These are phyloP conservation scores for Neofusicoccum kwambonambiense DNA, from an alignment of 2,329 filamentous ascomycete genomes.

Conservation along the genomic window DNA sequence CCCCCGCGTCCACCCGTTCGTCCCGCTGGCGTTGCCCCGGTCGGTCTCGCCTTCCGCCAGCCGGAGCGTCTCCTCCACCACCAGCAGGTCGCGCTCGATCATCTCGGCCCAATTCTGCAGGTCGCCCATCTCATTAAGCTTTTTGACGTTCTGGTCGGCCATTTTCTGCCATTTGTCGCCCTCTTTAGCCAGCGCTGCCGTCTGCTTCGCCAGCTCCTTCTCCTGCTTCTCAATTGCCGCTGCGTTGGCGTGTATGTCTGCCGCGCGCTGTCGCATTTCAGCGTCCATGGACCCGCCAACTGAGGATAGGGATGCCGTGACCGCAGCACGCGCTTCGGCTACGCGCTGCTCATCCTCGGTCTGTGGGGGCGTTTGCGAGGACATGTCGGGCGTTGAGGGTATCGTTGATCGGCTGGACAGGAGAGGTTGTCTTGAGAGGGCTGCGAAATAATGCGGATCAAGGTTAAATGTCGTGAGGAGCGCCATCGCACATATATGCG, in stretches of 20 bases:
- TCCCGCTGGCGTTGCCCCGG: constrained; percentile 33
- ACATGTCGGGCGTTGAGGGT: neutral
- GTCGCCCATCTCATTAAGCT: constrained; percentile 75
- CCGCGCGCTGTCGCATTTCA: constrained; percentile 66
- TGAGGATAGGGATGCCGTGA: constrained; percentile 49
- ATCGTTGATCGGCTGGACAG: neutral
- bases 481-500: neutral
- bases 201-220: constrained; percentile 61
- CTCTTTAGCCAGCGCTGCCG: constrained; percentile 60
- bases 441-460: neutral
- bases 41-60: constrained; percentile 33
- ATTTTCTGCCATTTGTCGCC: constrained; percentile 64
- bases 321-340: constrained; percentile 52
- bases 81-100: constrained; percentile 52
- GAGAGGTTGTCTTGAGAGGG: neutral
- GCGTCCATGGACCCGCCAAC: constrained; percentile 69
- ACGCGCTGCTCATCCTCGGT: constrained; percentile 28
- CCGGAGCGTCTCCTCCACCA: constrained; percentile 41
- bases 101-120: constrained; percentile 88
- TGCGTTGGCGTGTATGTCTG: constrained; percentile 68
- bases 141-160: constrained; percentile 60
- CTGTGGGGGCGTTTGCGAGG: constrained; percentile 5
- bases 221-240: constrained; percentile 66
- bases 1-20: constrained; percentile 22
- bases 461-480: neutral